Conservation (phyloP, 108 stramenopile species). For the Skeletonema costatum region DNA sequence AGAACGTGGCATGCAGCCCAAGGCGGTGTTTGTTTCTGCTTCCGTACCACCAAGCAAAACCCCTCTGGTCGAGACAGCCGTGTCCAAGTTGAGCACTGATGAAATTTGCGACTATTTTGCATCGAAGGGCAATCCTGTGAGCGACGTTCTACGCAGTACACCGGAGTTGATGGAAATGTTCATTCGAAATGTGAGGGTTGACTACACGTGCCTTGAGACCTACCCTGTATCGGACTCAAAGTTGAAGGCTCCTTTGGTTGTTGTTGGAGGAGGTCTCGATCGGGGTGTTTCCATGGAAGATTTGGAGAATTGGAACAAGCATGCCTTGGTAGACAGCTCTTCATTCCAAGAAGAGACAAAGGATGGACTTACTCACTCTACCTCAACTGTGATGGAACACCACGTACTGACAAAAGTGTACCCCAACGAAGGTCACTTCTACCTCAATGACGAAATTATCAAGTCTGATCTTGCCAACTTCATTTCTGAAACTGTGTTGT, state of each 20-base stretch:
- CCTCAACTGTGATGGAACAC: too few species aligned
- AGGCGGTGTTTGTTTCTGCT: slow-evolving; percentile 10
- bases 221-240: neutral
- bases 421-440: slow-evolving; percentile 10
- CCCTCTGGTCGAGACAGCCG: neutral
- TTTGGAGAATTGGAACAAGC: slow-evolving; percentile 7
- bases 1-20: neutral
- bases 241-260: slow-evolving; percentile 1
- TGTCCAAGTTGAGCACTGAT: slow-evolving; percentile 1
- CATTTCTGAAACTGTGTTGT: neutral
- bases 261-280: slow-evolving; percentile 16
- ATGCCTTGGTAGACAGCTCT: neutral
- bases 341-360: too few species aligned
- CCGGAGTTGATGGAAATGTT: slow-evolving; percentile 14
- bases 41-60: slow-evolving; percentile 6
- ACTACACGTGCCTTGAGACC: slow-evolving; percentile 7
- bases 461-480: slow-evolving; percentile 3
- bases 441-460: neutral
- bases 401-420: neutral
- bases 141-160: slow-evolving; percentile 1
- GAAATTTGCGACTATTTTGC: neutral
- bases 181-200: slow-evolving; percentile 9
- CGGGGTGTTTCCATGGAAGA: slow-evolving; percentile 6
- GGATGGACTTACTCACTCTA: too few species aligned
- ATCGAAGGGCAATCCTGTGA: slow-evolving; percentile 16